Evolutionary conservation across 2,329 filamentous ascomycete species (phyloP).

Genomic region (Stylonectria norvegica): DNA sequence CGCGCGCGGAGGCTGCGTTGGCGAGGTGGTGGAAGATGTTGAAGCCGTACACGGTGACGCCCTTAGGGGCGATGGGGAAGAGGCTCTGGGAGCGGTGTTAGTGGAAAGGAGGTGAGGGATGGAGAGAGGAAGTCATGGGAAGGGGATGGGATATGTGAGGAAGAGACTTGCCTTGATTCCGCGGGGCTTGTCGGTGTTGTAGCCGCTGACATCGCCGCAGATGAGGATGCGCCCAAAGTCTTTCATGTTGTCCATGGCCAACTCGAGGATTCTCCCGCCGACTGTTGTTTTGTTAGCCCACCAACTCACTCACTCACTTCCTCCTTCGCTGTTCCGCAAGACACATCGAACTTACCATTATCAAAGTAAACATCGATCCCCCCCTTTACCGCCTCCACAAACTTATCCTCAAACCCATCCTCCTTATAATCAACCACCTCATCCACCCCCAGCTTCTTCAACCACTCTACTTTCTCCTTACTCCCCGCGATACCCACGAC

Average conservation of each 20-base stretch:
- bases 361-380: background rate
- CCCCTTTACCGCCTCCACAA: background rate
- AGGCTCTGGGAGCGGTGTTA: constrained; percentile 31
- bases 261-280: constrained; percentile 64
- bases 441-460: background rate
- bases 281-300: constrained; percentile 32
- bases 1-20: constrained; percentile 53
- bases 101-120: no score
- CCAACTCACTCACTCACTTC: background rate
- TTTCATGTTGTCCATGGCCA: constrained; percentile 58
- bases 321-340: background rate
- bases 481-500: background rate
- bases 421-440: background rate
- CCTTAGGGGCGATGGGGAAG: constrained; percentile 46
- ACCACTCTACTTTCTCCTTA: background rate
- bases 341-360: background rate
- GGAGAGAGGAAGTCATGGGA: background rate
- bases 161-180: constrained; percentile 42
- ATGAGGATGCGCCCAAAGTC: constrained; percentile 60
- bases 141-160: background rate
- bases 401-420: background rate
- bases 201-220: constrained; percentile 65
- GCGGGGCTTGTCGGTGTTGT: constrained; percentile 53
- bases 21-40: constrained; percentile 64
- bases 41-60: constrained; percentile 63